Base-by-base conservation (phyloP, 1,139 yeast genomes). In the Hyphopichia buzzinii region DNA sequence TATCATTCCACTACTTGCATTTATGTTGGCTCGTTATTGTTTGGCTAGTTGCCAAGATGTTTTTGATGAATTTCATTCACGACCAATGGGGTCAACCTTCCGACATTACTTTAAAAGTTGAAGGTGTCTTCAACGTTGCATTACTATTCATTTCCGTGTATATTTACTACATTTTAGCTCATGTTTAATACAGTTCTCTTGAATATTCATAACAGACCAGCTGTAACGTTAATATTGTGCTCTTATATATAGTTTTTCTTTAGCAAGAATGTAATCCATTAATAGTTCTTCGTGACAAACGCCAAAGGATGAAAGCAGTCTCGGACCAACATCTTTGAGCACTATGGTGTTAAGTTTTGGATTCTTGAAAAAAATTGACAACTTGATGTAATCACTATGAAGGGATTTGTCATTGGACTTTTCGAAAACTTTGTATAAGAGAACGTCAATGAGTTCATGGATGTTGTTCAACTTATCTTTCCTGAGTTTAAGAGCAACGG, bases 231-330 rank as follows among this genome's bases (percentile, higher is more conserved):
- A 19, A 19, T 19, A 31, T 34, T 45, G 47, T 4, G 59, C 64
- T 27, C 43, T 44, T 16, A 61, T 48, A 37, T 55, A 58, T 13
- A 61, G 42, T 39, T 54, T 57, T 13, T 52, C 55, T 40, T 62
- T 61, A 24, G 52, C 42, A 40, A 50, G 47, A 12, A 62, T 46
- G 38, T 59, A 62, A 37, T 62, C 67, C 41, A 59, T 41, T 19
- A 60, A 38, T 21, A 60, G 44, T 10, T 49, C 62, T 22, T 39
- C 24, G 40, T 42, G 30, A 42, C 38, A 26, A 29, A 32, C 13
- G 29, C 32, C 15, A 32, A 33, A 30, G 1, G 17, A n/a, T 13
- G 30, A 16, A 13, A 10, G 16, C 17, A 23, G 15, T 7, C 21
- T n/a, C 4, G 30, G 17, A 10, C 31, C 34, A 16, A 21, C 14